Evolutionary conservation across 1,139 yeast species (phyloP).

Genomic region (Ogataea hybrid): DNA sequence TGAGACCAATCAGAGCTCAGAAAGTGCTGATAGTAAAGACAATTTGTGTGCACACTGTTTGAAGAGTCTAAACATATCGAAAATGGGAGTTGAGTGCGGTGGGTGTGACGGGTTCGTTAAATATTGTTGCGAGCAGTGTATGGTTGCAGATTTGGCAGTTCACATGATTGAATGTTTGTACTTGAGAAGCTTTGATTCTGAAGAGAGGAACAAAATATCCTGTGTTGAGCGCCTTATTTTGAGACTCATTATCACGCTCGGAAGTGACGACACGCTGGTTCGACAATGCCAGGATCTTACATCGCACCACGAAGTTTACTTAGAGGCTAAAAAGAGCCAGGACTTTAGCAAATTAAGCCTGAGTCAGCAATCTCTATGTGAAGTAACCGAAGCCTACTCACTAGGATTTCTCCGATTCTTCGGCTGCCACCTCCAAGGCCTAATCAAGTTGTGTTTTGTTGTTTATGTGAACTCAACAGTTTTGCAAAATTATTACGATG

Average conservation of each 20-base stretch:
- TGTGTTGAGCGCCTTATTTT: constrained; percentile 18
- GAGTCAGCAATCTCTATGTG: constrained; percentile 5
- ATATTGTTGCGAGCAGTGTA: constrained; percentile 23
- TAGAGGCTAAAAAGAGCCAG: constrained; percentile 2
- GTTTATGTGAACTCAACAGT: constrained; percentile 32
- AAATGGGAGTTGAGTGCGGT: constrained; percentile 5
- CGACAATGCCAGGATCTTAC: constrained; percentile 19
- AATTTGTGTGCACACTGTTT: constrained; percentile 18
- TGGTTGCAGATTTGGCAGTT: constrained; percentile 14
- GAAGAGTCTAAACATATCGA: constrained; percentile 4
- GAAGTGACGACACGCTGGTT: constrained; percentile 5
- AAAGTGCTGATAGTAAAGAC: constrained; percentile 10
- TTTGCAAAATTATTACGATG: constrained; percentile 27
- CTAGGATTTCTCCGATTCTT: constrained; percentile 13
- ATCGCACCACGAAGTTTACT: constrained; percentile 20
- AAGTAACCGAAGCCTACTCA: constrained; percentile 8
- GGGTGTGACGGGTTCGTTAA: constrained; percentile 15
- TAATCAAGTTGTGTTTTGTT: constrained; percentile 21
- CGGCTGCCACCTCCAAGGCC: constrained; percentile 17
- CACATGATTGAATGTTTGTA: constrained; percentile 24
- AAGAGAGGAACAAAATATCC: constrained; percentile 4
- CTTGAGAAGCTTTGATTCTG: constrained; percentile 5
- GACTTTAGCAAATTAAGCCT: neutral
- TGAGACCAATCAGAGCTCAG: constrained; percentile 7
- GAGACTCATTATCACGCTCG: constrained; percentile 15